Percentiles rank a stretch among this genome's conserved stretches.
phyloP scores from a whole-genome alignment of 2,329 filamentous ascomycete species.

The Pseudogymnoascus sp. region DNA sequence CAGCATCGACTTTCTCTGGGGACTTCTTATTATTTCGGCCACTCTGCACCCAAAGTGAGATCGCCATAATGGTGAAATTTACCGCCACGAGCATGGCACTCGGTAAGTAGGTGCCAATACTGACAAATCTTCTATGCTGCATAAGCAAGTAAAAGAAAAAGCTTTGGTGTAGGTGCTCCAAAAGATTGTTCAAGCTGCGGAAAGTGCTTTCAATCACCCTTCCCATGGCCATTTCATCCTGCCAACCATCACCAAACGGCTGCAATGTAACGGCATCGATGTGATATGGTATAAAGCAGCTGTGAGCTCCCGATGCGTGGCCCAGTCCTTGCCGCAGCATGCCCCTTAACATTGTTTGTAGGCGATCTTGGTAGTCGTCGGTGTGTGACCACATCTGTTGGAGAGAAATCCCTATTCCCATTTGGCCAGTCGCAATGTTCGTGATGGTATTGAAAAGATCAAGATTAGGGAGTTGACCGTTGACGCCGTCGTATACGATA shows the following conservation, averaged over 20 bases:
- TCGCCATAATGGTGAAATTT: slow-evolving; percentile 93
- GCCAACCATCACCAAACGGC: slow-evolving; percentile 85
- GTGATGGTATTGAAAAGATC: slow-evolving; percentile 94
- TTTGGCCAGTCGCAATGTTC: slow-evolving; percentile 79
- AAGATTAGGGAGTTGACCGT: slow-evolving; percentile 90
- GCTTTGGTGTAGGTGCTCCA: slow-evolving; percentile 95
- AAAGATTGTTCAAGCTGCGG: slow-evolving; percentile 87
- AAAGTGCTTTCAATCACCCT: slow-evolving; percentile 84
- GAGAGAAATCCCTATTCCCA: slow-evolving; percentile 77
- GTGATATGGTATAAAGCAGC: slow-evolving; percentile 94
- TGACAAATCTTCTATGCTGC: slow-evolving; percentile 87
- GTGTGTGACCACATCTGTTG: slow-evolving; percentile 78
- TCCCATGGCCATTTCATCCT: slow-evolving; percentile 95
- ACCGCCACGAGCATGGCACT: slow-evolving; percentile 95
- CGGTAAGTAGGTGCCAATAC: slow-evolving; percentile 93
- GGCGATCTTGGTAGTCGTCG: slow-evolving; percentile 71
- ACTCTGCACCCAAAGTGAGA: slow-evolving; percentile 87
- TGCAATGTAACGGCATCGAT: slow-evolving; percentile 93
- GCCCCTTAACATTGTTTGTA: slow-evolving; percentile 82
- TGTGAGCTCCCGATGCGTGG: slow-evolving; percentile 83
- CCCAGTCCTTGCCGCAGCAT: slow-evolving; percentile 91
- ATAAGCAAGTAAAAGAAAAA: slow-evolving; percentile 99
- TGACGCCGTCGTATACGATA: slow-evolving; percentile 89
- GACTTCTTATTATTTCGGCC: slow-evolving; percentile 39
- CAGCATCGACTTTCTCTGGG: slow-evolving; percentile 10